Evolutionary conservation across 768 basidiomycete genomes (phyloP).

Genomic region (Pisolithus orientalis): DNA sequence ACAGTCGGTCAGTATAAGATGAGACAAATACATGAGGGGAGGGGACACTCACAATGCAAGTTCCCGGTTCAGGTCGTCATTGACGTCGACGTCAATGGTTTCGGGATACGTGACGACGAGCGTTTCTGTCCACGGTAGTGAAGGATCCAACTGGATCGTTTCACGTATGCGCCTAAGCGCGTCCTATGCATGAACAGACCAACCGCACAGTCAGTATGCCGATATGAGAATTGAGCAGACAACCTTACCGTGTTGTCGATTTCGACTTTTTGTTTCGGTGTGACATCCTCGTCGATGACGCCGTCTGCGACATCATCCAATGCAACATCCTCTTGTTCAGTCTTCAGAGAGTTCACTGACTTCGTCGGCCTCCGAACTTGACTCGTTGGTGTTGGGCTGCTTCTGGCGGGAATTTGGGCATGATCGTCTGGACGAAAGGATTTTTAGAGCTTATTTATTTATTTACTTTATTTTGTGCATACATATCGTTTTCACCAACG

Average conservation of each 20-base stretch:
- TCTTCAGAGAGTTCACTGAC: constrained; percentile 20
- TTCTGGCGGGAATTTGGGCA: constrained; percentile 1
- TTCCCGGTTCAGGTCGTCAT: constrained; percentile 91
- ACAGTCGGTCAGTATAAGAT: not conserved
- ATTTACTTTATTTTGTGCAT: not conserved
- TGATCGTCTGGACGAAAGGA: not conserved
- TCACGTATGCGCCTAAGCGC: constrained; percentile 80
- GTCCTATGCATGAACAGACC: constrained; percentile 34
- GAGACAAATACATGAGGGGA: not conserved
- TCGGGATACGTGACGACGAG: constrained; percentile 67
- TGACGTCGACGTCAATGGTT: constrained; percentile 66
- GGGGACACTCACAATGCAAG: constrained; percentile 75
- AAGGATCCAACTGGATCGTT: constrained; percentile 65
- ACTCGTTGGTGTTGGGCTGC: constrained; percentile 13
- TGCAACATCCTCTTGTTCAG: constrained; percentile 33
- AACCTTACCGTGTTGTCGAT: constrained; percentile 70
- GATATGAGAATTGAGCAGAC: not conserved
- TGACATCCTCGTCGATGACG: constrained; percentile 68
- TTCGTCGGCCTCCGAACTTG: not conserved
- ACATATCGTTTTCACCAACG: not conserved
- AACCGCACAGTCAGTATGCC: not conserved
- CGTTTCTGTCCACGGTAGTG: constrained; percentile 82
- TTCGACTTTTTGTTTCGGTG: constrained; percentile 64
- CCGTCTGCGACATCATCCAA: constrained; percentile 64
- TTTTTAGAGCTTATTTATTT: not conserved